Evolutionary conservation across 192 early-diverging fungal species (phyloP), one percentile per base, ranked within the genome.

Genomic region (Cetraspora pellucida): DNA sequence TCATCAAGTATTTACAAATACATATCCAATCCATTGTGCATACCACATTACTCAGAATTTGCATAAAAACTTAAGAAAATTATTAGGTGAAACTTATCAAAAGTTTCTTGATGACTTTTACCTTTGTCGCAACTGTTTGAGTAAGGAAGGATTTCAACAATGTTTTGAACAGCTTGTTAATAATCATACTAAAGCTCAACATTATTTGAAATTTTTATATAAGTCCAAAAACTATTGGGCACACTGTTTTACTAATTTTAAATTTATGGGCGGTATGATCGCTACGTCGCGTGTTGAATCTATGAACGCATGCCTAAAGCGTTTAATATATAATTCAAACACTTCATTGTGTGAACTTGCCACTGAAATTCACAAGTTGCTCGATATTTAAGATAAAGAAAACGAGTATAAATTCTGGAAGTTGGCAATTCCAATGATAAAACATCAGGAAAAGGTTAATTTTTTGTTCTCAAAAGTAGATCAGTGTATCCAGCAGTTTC

Each of bases 41-140:
- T 37, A 55, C 21, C 7, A 55, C 7, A 55, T 55, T 55, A 55
- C 21, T 55, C 21, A 55, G 3, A 10, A 64, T 30, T 8, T 64
- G 28, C 1, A 64, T 23, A 58, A 57, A n/a, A 57, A n/a, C n/a
- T 8, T 17, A 37, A 6, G 17, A 64, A 64, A 64, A 64, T 8
- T 31, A 28, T 64, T 64, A 64, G 17, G 17, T 64, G 28, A 64
- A 27, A 43, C 7, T 37, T 30, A 64, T 16, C 10, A 65, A 65
- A 65, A 16, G 11, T 65, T 65, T 65, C 23, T 65, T 65, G 27
- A 65, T 37, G 14, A 65, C 9, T 65, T 65, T 65, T 65, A 65
- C 17, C 23, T 27, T 37, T 44, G 7, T 37, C 6, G 11, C 14
- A 65, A 65, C 37, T 19, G 30, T 19, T 14, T 65, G 14, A 65